Base-by-base conservation (phyloP, 768 basidiomycete genomes). In the Rhodotorula taiwanensis region DNA sequence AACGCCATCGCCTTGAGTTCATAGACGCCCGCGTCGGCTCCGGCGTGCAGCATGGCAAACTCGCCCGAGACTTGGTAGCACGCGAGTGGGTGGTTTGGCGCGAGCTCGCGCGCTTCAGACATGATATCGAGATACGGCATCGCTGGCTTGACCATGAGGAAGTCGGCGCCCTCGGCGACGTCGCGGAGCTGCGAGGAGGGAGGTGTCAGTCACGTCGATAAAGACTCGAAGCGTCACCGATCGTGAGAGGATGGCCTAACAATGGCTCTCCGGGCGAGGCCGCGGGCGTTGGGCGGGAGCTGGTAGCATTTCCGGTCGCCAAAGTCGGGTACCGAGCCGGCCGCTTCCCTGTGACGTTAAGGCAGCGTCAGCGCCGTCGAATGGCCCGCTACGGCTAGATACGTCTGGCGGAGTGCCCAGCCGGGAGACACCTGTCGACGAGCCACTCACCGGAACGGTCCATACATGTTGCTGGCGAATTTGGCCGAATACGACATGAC, bases 251-350 rank as follows among this genome's bases (percentile, higher is more conserved):
- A 49, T 41, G 16, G 18, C 56, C 50, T 80, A 73, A 95, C 90
- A 56, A 99, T 88, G 1, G 95, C 95, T 66, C 95, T 83, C 34
- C 89, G 82, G 4, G 95, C 95, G 34, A 98, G 83, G 16, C 93
- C 93, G 64, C 87, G 86, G 36, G 83, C 93, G 23, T 81, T 75
- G 2, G 92, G 88, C 7, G 95, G 95, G 4, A 99, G 84, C 75
- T 99, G 95, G 76, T 99, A 99, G 78, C 95, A 99, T 77, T 97
- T 98, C 54, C 95, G 82, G 78, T 98, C 82, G 8, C 95, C 95
- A 62, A 95, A 97, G 18, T 88, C 83, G 1, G 94, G 93, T 2
- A 89, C 90, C 71, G 89, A 94, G 4, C 94, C 92, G 8, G 95
- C 95, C n/a, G 94, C 93, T 68, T 98, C 95, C 71, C 93, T 94